Evolutionary conservation across 768 basidiomycete genomes (phyloP).

Genomic region (Suillus brevipes): DNA sequence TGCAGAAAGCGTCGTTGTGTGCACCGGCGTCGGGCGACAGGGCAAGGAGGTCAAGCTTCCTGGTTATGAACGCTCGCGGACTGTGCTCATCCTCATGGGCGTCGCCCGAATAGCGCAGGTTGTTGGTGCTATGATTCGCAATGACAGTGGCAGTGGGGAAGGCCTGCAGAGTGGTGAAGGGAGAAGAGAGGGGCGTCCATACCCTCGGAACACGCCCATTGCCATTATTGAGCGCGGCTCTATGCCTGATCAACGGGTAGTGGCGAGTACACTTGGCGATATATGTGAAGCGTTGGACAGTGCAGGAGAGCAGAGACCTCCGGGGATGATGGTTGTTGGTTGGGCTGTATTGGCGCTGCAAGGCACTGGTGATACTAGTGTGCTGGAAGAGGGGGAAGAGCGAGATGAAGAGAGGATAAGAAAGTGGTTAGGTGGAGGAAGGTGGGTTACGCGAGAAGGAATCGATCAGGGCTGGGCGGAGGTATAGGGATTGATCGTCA

Average conservation of each 20-base stretch:
- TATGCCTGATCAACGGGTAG: conserved; percentile 86
- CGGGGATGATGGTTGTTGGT: conserved; percentile 95
- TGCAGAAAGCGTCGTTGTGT: conserved; percentile 84
- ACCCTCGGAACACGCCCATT: conserved; percentile 79
- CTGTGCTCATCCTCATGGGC: conserved; percentile 91
- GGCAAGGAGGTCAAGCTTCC: conserved; percentile 86
- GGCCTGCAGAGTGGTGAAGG: conserved; percentile 33
- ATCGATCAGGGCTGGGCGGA: conserved; percentile 46
- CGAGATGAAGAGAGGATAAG: conserved; percentile 45
- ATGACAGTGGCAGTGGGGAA: conserved; percentile 14
- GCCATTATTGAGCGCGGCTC: conserved; percentile 95
- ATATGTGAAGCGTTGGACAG: conserved; percentile 71
- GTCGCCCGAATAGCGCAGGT: conserved; percentile 82
- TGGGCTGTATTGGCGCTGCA: conserved; percentile 86
- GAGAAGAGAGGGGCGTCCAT: conserved; percentile 55
- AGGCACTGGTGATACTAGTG: conserved; percentile 64
- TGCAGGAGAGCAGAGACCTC: conserved; percentile 84
- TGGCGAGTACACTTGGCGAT: conserved; percentile 73
- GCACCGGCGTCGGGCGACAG: conserved; percentile 89
- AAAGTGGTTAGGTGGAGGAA: conserved; percentile 57
- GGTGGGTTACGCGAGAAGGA: conserved; percentile 70
- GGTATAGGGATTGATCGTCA: conserved; percentile 17
- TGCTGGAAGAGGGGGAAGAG: conserved; percentile 62
- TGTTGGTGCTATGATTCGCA: conserved; percentile 53
- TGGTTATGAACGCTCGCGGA: conserved; percentile 79